Conservation (phyloP, 768 basidiomycete species). For the Termitomyces sp. region DNA sequence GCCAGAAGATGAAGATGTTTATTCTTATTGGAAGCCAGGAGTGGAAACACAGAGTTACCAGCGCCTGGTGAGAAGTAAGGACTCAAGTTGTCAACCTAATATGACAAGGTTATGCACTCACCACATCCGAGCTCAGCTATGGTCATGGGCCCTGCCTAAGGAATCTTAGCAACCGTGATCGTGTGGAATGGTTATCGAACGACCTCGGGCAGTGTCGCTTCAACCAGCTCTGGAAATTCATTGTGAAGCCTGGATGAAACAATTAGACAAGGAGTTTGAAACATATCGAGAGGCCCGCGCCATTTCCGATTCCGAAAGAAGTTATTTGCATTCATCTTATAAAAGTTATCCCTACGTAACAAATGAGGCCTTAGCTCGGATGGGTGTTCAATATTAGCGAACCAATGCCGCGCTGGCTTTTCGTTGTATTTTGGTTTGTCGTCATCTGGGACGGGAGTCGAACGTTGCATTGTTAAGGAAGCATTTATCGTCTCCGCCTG, state of each 20-base stretch:
- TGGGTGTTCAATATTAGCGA: constrained; percentile 11
- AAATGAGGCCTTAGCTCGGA: constrained; percentile 11
- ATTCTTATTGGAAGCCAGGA: constrained; percentile 80
- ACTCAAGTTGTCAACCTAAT: neutral
- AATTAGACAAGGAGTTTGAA: neutral
- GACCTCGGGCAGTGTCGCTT: constrained; percentile 63
- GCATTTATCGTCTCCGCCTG: constrained; percentile 68
- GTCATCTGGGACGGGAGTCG: constrained; percentile 65
- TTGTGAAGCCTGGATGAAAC: constrained; percentile 61
- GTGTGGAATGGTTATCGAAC: constrained; percentile 2
- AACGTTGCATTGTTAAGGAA: constrained; percentile 65
- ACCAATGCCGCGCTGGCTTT: constrained; percentile 73
- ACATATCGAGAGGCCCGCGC: constrained; percentile 23
- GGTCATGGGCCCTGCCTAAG: constrained; percentile 67
- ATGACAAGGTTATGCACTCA: constrained; percentile 23
- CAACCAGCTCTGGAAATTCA: constrained; percentile 89
- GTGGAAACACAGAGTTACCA: constrained; percentile 91
- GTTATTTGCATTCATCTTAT: constrained; percentile 76
- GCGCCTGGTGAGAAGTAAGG: constrained; percentile 48
- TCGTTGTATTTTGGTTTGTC: constrained; percentile 69
- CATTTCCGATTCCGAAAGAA: constrained; percentile 97
- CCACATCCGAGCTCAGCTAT: constrained; percentile 93
- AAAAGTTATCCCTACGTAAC: constrained; percentile 83
- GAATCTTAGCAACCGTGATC: constrained; percentile 8
- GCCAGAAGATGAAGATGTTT: constrained; percentile 68